phyloP scores from a whole-genome alignment of 805 yeast species.

The Debaryomyces hansenii region DNA sequence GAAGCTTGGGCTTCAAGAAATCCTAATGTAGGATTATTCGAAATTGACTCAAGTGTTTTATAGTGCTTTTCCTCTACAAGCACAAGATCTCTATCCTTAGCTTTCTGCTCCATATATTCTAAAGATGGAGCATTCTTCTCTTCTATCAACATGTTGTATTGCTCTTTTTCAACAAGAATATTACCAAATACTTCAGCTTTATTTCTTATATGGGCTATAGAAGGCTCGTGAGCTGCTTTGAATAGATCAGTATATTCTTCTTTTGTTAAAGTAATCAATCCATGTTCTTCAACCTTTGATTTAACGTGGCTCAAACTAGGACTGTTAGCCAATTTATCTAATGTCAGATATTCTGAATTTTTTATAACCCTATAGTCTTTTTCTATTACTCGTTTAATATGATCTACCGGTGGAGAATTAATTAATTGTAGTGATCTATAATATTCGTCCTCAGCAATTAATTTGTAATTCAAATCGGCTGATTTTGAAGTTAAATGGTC shows the following conservation, averaged over 20 bases:
- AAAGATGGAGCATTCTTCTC: conserved; percentile 8
- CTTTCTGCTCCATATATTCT: conserved; percentile 16
- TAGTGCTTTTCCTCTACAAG: conserved; percentile 27
- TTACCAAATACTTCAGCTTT: conserved; percentile 14
- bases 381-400: conserved; percentile 12
- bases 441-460: conserved; percentile 14
- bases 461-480: conserved; percentile 6
- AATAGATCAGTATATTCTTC: conserved; percentile 33
- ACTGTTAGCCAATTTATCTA: conserved; percentile 27
- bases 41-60: conserved; percentile 17
- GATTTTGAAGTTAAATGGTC: conserved; percentile 5
- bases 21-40: conserved; percentile 22
- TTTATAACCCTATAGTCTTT: conserved; percentile 15
- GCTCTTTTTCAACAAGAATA: conserved; percentile 9
- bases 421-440: conserved; percentile 9
- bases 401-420: conserved; percentile 19
- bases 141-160: conserved; percentile 9
- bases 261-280: conserved; percentile 30
- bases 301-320: conserved; percentile 37
- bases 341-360: conserved; percentile 13
- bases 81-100: conserved; percentile 9
- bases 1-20: conserved; percentile 20
- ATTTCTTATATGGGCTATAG: conserved; percentile 19
- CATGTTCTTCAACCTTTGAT: conserved; percentile 32
- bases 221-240: conserved; percentile 27